Evolutionary conservation across 2,329 filamentous ascomycete species (phyloP), one percentile per base, ranked within the genome.

Genomic region (Exophiala alcalophila): DNA sequence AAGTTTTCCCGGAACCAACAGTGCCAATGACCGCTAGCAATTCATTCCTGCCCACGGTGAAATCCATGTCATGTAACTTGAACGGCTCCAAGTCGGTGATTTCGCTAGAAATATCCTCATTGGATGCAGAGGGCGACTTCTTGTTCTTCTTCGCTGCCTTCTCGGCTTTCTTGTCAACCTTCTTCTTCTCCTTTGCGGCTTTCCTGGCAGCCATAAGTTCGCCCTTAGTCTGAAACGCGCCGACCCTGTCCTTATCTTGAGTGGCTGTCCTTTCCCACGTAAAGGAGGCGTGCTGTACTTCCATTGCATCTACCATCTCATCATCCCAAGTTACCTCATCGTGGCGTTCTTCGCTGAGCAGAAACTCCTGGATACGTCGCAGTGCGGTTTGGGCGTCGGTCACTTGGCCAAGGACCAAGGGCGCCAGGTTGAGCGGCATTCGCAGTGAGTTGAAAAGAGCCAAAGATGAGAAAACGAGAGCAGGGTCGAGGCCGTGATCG

Each of bases 391-490:
- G 89, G 1, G 89, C 92, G 66, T 98, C 92, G 10, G 90, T 86
- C 1, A 89, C 80, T 62, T 94, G 89, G 21, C 89, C 86, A 54
- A 97, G 82, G 29, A 96, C 86, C 50, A 95, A 68, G 0, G 91
- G 91, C 2, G 97, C 71, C 58, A 96, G 67, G 59, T 95, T 97
- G 38, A 98, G 76, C 1, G 92, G 92, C 64, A 96, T 79, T 28
- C 92, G 81, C 29, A 98, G 74, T 4, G 85, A 82, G 63, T 97
- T 97, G 75, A 97, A 98, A 5, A 97, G 69, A 0, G 91, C 91
- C 10, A 97, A 74, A 0, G 91, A 97, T 0, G 91, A 96, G 68
- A 98, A 97, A 24, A 97, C 77, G 25, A 53, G 43, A 0, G 89
- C 87, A 0, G 92, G 82, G 1, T 78, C 71, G 12, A 97, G 74